Evolutionary conservation across 176 grass and related monocot genomes (phyloP).

Genomic region (Guadua angustifolia): DNA sequence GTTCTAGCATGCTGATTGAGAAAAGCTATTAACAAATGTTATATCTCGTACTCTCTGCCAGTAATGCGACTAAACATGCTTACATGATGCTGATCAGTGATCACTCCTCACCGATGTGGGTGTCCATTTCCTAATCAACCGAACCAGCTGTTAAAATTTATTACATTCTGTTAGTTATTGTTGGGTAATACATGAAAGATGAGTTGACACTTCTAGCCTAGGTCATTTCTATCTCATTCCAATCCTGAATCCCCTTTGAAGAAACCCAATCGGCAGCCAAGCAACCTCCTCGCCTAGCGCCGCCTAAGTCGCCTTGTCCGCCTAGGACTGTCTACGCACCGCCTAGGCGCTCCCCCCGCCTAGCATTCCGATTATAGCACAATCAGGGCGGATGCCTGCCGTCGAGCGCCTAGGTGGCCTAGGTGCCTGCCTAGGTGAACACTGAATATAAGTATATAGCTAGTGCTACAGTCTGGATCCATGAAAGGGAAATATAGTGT

Average conservation of each 20-base stretch:
- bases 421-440: no score
- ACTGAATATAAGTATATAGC: constrained; percentile 6
- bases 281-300: no score
- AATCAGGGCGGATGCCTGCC: no score
- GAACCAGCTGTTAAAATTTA: constrained; percentile 18
- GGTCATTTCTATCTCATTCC: constrained; percentile 7
- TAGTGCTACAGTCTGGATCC: background rate
- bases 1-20: constrained; percentile 15
- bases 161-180: constrained; percentile 3
- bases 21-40: constrained; percentile 16
- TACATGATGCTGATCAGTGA: background rate
- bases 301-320: no score
- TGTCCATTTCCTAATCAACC: constrained; percentile 14
- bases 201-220: background rate
- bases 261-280: no score
- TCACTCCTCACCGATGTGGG: background rate
- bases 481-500: background rate
- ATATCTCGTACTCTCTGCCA: constrained; percentile 10
- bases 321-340: no score
- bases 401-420: no score
- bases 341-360: no score
- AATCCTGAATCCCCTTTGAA: no score
- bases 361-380: no score
- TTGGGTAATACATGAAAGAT: constrained; percentile 17
- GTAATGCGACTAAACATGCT: constrained; percentile 1